These are phyloP conservation scores for Tricholoma sp. DNA, from an alignment of 768 basidiomycete species.

Conservation along the genomic window DNA sequence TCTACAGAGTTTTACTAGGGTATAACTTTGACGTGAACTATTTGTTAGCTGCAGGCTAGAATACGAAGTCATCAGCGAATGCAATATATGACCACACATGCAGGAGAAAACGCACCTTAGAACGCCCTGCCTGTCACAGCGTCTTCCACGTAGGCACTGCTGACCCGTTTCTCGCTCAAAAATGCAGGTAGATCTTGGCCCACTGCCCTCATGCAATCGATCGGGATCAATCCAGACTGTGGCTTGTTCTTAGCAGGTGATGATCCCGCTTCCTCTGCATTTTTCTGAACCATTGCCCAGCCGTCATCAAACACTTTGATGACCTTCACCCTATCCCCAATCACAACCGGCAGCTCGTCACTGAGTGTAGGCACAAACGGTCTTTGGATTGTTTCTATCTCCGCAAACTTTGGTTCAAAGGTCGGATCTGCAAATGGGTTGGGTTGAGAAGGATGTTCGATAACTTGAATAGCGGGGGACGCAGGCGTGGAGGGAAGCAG, in stretches of 20 bases:
- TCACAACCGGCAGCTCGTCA: conserved; percentile 54
- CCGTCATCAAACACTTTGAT: conserved; percentile 61
- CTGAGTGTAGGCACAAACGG: conserved; percentile 51
- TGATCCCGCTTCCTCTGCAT: conserved; percentile 21
- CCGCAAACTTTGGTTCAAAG: conserved; percentile 25
- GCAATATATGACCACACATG: background rate
- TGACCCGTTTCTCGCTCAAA: conserved; percentile 44
- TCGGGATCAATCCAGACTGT: conserved; percentile 52
- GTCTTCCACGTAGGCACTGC: conserved; percentile 15
- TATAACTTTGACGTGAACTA: background rate
- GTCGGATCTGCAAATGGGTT: conserved; percentile 32
- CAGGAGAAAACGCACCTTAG: conserved; percentile 5
- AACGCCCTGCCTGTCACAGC: conserved; percentile 1
- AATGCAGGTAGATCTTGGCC: conserved; percentile 44
- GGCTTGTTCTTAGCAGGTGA: background rate
- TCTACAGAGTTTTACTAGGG: background rate
- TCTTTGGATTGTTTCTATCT: conserved; percentile 45
- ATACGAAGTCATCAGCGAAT: background rate
- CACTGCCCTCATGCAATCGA: conserved; percentile 58
- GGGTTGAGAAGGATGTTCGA: background rate
- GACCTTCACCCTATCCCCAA: conserved; percentile 50
- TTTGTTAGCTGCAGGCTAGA: background rate
- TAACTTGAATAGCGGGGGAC: conserved; percentile 1
- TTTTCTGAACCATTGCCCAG: conserved; percentile 59
- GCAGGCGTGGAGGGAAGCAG: conserved; percentile 8